These are phyloP conservation scores for Pseudozyma hubeiensis DNA, from an alignment of 1,284 basidiomycete genomes.

Conservation along the genomic window DNA sequence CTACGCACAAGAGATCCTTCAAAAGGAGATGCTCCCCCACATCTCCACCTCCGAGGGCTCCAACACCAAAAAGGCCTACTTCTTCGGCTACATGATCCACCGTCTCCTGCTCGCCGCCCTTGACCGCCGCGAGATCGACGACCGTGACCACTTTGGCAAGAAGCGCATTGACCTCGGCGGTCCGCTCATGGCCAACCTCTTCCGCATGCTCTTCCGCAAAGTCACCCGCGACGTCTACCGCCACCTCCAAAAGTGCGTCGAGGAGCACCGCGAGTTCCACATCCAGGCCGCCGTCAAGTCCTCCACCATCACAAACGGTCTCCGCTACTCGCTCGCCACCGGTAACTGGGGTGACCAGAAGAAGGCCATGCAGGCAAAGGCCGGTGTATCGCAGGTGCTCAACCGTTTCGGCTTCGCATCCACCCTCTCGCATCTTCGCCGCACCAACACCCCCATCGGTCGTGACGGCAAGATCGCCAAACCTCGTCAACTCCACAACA, in stretches of 20 bases:
- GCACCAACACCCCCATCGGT: constrained; percentile 97
- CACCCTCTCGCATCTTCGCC: constrained; percentile 95
- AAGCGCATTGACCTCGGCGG: constrained; percentile 97
- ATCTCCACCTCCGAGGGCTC: constrained; percentile 95
- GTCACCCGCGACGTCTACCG: constrained; percentile 96
- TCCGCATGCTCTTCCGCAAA: constrained; percentile 97
- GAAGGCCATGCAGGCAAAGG: constrained; percentile 96
- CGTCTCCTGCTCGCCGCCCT: constrained; percentile 90
- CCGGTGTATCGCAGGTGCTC: constrained; percentile 95
- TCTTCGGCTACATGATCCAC: constrained; percentile 99
- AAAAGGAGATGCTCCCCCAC: constrained; percentile 98
- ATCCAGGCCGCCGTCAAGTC: constrained; percentile 88
- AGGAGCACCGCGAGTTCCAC: constrained; percentile 95
- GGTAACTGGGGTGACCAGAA: constrained; percentile 99
- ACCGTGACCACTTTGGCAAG: constrained; percentile 99
- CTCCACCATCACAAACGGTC: constrained; percentile 96
- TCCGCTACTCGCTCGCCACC: constrained; percentile 97
- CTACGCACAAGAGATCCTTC: constrained; percentile 96
- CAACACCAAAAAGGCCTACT: constrained; percentile 98
- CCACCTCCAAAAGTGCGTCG: constrained; percentile 94
- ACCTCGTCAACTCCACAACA: constrained; percentile 98
- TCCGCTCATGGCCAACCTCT: constrained; percentile 91
- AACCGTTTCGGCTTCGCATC: constrained; percentile 99
- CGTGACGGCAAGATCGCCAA: constrained; percentile 99
- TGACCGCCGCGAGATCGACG: constrained; percentile 94